Percentiles rank a stretch among this genome's conserved stretches.
Evolutionary conservation across 768 basidiomycete species (phyloP).

Genomic region (Suillus subaureus): DNA sequence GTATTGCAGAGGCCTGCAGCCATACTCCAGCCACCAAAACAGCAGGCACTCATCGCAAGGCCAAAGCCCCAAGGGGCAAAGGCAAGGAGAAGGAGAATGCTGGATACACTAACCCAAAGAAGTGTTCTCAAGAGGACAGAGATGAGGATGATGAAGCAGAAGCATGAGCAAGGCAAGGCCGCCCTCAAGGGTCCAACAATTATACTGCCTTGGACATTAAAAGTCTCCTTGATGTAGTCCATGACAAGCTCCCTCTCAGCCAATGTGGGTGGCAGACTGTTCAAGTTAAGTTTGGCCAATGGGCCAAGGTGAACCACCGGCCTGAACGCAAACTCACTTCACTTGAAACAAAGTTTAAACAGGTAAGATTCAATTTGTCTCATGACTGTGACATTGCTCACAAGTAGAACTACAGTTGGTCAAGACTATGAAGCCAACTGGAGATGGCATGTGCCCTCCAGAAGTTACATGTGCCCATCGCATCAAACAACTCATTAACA

Average conservation of each 20-base stretch:
- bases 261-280: slow-evolving; percentile 8
- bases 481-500: too few species aligned
- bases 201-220: neutral
- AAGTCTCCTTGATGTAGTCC: neutral
- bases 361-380: slow-evolving; percentile 14
- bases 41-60: too few species aligned
- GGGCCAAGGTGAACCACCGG: neutral
- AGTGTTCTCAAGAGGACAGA: too few species aligned
- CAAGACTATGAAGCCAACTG: slow-evolving; percentile 29
- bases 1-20: too few species aligned
- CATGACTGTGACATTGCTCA: neutral
- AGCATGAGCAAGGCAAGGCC: neutral
- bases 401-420: slow-evolving; percentile 19
- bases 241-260: neutral
- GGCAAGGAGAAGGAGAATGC: too few species aligned
- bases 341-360: slow-evolving; percentile 29
- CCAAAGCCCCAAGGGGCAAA: too few species aligned
- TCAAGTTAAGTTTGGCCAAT: neutral
- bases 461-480: slow-evolving; percentile 26
- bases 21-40: too few species aligned
- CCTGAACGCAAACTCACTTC: neutral
- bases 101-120: too few species aligned
- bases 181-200: slow-evolving; percentile 3
- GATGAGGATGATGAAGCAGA: too few species aligned
- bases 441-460: slow-evolving; percentile 23